These are phyloP conservation scores for Bolboschoenoplectus hybrid DNA, from an alignment of 202 grass and related monocot genomes.

Conservation along the genomic window DNA sequence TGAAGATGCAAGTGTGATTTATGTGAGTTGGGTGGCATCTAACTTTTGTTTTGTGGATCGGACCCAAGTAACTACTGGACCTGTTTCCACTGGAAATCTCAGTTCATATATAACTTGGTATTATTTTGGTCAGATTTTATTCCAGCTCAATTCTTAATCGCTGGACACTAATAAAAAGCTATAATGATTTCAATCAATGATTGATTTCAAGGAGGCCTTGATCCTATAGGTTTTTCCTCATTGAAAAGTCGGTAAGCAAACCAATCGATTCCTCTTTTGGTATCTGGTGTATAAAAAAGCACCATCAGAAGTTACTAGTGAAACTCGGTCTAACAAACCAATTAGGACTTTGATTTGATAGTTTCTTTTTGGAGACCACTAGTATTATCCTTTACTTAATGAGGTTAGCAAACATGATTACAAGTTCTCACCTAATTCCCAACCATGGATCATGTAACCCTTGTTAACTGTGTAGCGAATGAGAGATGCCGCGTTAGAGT, in stretches of 20 bases:
- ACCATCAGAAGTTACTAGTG: not conserved
- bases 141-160: not conserved
- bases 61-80: not conserved
- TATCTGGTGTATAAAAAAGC: not conserved
- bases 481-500: slow-evolving; percentile 69
- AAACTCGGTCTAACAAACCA: slow-evolving; percentile 20
- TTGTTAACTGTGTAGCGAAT: slow-evolving; percentile 58
- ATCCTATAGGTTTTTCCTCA: not conserved
- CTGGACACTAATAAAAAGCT: not conserved
- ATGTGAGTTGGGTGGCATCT: not conserved
- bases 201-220: not conserved
- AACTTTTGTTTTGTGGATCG: not conserved
- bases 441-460: slow-evolving; percentile 73
- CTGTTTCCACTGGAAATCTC: slow-evolving; percentile 5
- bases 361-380: not conserved
- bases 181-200: slow-evolving; percentile 15
- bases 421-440: slow-evolving; percentile 68
- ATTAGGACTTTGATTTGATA: not conserved
- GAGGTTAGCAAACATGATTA: not conserved
- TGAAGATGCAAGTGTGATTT: not conserved
- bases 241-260: slow-evolving; percentile 27
- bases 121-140: not conserved
- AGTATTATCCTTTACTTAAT: not conserved
- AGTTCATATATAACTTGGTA: not conserved
- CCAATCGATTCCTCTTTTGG: slow-evolving; percentile 1